Conservation (phyloP, 208 protist genomes). For the Perkinsela sp. region DNA sequence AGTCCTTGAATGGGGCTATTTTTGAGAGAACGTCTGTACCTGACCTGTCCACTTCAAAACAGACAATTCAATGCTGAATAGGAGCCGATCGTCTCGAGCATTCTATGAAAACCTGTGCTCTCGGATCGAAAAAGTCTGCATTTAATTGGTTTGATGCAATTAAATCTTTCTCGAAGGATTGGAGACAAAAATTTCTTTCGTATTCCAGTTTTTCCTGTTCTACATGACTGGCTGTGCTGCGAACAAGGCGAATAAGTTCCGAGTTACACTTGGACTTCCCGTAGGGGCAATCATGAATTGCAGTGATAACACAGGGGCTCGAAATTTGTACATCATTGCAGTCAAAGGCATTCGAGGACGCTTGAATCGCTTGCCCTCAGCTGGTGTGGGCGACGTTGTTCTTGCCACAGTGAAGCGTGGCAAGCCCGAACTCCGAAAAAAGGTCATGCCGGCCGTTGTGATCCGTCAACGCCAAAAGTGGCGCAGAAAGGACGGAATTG, state of each 20-base stretch:
- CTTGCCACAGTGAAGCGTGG: conserved; percentile 99
- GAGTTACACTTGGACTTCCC: conserved; percentile 90
- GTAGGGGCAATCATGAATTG: conserved; percentile 96
- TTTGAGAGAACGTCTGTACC: too few species aligned
- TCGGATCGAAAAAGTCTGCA: too few species aligned
- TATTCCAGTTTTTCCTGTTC: too few species aligned
- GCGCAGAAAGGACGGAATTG: conserved; percentile 88
- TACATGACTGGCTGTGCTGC: background rate
- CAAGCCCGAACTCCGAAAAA: conserved; percentile 98
- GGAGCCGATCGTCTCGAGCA: too few species aligned
- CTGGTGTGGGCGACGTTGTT: conserved; percentile 91
- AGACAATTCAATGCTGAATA: too few species aligned
- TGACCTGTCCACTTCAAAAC: too few species aligned
- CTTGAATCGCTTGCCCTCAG: conserved; percentile 91
- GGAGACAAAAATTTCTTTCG: too few species aligned
- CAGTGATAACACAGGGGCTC: conserved; percentile 98
- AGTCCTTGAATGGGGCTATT: too few species aligned
- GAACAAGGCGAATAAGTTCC: conserved; percentile 81
- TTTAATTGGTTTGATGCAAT: too few species aligned
- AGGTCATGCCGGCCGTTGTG: conserved; percentile 86
- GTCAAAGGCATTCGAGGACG: conserved; percentile 88
- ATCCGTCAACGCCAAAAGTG: conserved; percentile 96
- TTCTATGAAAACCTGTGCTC: too few species aligned
- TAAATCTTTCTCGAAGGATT: too few species aligned
- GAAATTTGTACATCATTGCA: conserved; percentile 98